Evolutionary conservation across 2,329 filamentous ascomycete species (phyloP).

Genomic region (Orbilia quercus): DNA sequence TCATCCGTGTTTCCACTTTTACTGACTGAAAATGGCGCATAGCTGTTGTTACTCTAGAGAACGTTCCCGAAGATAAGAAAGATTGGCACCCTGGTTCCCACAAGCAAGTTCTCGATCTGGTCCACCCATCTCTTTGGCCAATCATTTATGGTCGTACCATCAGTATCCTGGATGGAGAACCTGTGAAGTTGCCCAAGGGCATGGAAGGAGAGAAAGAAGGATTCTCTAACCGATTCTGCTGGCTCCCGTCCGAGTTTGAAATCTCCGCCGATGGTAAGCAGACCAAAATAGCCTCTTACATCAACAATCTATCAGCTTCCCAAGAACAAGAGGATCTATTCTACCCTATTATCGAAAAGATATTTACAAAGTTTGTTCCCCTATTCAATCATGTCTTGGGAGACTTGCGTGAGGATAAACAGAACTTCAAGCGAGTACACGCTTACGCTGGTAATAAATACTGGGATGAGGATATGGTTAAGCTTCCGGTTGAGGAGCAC

Average conservation of each 20-base stretch:
- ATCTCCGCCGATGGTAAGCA: slow-evolving; percentile 36
- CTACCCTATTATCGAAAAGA: slow-evolving; percentile 49
- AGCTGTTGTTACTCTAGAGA: slow-evolving; percentile 67
- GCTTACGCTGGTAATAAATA: slow-evolving; percentile 3
- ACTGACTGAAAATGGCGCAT: background rate
- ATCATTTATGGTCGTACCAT: slow-evolving; percentile 66
- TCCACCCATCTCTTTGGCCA: slow-evolving; percentile 74
- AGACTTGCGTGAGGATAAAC: slow-evolving; percentile 21
- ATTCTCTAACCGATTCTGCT: slow-evolving; percentile 41
- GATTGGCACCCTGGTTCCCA: slow-evolving; percentile 74
- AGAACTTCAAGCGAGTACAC: slow-evolving; percentile 20
- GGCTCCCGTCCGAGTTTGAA: slow-evolving; percentile 53
- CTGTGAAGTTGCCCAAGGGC: slow-evolving; percentile 1
- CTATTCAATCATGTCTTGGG: slow-evolving; percentile 51
- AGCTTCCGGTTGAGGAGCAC: slow-evolving; percentile 9
- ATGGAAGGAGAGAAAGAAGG: slow-evolving; percentile 19
- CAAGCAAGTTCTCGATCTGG: slow-evolving; percentile 70
- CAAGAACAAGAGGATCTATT: slow-evolving; percentile 38
- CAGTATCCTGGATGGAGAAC: slow-evolving; percentile 4
- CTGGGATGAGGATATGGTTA: slow-evolving; percentile 22
- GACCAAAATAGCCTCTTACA: slow-evolving; percentile 50
- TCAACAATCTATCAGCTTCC: slow-evolving; percentile 38
- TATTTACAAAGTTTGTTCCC: slow-evolving; percentile 51
- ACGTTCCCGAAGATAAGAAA: slow-evolving; percentile 66
- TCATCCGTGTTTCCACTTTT: background rate